Base-by-base conservation (phyloP, 352 stramenopile species). In the Phytophthora brassicae region DNA sequence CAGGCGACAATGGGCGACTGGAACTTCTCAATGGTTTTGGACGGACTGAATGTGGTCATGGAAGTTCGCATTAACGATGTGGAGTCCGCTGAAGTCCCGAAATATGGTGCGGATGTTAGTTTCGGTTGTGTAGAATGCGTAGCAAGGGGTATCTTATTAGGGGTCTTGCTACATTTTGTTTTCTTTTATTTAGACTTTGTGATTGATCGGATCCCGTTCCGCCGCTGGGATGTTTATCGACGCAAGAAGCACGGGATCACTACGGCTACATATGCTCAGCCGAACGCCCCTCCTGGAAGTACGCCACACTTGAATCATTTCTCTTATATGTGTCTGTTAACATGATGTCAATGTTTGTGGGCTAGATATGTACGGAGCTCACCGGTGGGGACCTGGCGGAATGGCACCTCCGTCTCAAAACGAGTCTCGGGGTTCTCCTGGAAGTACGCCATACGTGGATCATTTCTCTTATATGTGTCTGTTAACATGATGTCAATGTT, bases 11-110 rank as follows among this genome's bases (percentile, higher is more conserved):
- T 85, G 47, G 84, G 84, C 6, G 82, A 92, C 45, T 95, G 84
- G 86, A 85, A 51, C 64, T 90, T 88, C 68, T 73, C 74, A 16
- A 90, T 92, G 75, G 76, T 92, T 56, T 60, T 94, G 26, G 86
- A 94, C 23, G 76, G 81, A 47, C 74, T 84, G 6, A 91, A 91
- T 61, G 56, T 75, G 22, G 77, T 78, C 17, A 85, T 95, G 45
- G 86, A 95, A 79, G 82, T 95, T 26, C 86, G 84, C 52, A 95
- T 95, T 54, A 92, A 93, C 47, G 86, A 95, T 44, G 60, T 90
- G 31, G 86, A 93, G 59, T 77, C 77, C 4, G 62, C 35, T 1
- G 82, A 92, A 4, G 73, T 91, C n/a, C 84, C 86, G 35, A 93
- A 93, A 83, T 95, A 95, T 72, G 83, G 83, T 92, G 61, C 23